Base-by-base conservation (phyloP, 1,284 basidiomycete species). In the Microbotryum intermedium region DNA sequence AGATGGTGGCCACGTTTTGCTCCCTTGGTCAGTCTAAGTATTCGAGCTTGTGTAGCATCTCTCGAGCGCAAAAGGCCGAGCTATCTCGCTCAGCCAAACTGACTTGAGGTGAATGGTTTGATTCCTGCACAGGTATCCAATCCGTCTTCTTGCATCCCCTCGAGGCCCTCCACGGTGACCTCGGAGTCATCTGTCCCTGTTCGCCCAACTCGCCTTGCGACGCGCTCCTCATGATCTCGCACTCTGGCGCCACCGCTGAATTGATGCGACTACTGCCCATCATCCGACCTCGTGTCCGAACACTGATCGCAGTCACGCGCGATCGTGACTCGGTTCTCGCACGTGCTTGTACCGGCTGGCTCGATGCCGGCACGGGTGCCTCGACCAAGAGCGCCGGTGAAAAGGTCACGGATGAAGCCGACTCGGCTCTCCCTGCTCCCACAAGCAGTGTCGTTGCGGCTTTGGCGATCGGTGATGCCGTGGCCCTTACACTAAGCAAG, bases 151-250 rank as follows among this genome's bases (percentile, higher is more conserved):
- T 77, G 13, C 74, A 76, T 56, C 75, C 76, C 0, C 67, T 72
- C 23, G 74, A 74, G 55, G 75, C 74, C 8, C 57, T 76, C 29
- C 76, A 77, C 52, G 76, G 76, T 51, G 76, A 76, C 55, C 70
- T 77, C 20, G 76, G 76, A 26, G 55, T 72, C 48, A 57, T 76
- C 9, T 69, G 72, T 23, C 70, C 71, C n/a, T 71, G 71, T 30
- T 60, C 66, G 23, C 62, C 64, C 9, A 50, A 58, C 13, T 10
- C 53, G 9, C 59, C 62, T 13, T 61, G 66, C 59, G 75, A 76
- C 59, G 71, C 72, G n/a, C 62, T 75, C 20, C 66, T 76, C 49
- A 62, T 73, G 6, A 68, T 77, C 28, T 75, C 74, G 6, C 73
- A 76, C 58, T 75, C 74, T 2, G 76, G 76, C 21, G 71, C 70